Evolutionary conservation across 805 yeast species (phyloP), one percentile per base, ranked within the genome.

Genomic region (Blastobotrys robertii): DNA sequence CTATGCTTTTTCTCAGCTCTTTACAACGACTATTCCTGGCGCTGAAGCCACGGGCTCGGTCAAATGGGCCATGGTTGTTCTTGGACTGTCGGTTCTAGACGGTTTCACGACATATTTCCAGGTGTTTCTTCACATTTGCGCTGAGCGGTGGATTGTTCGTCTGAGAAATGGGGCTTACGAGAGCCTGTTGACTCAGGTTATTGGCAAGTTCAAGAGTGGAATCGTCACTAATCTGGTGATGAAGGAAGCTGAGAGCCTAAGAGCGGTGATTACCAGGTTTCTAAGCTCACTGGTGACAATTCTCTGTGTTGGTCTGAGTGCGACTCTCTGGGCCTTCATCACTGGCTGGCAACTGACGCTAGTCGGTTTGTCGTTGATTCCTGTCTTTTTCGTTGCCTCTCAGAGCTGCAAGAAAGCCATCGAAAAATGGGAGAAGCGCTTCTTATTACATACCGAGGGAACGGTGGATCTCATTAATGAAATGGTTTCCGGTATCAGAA

Each of bases 311-410:
- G 64, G 81, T 0, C 32, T 66, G 0, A 60, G 77, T 22, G 94
- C 96, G 3, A 48, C 79, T 3, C 64, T 76, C 5, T 92, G 97
- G 97, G 78, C 96, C 0, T 48, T 86, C 1, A 70, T 69, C 0
- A 58, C 70, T 8, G 95, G 96, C 0, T 92, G 97, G 97, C 83
- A 81, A 53, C 64, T 92, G 34, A 75, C 96, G 1, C 63, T 90
- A 8, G 92, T 85, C 1, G 94, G 95, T 1, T 53, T 88, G 8
- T 72, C 95, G 0, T 68, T 87, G 58, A 70, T 83, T 10, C 94
- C 95, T 0, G 49, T 78, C 9, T 76, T 84, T 40, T 52, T 74
- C 0, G 19, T 74, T 0, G 54, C 77, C 1, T 73, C 88, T 2
- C 60, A 65, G 0, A 37, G 67, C 1, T 84, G 77, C 58, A 76